phyloP scores from a whole-genome alignment of 768 basidiomycete species.

The Chalciporus pseudorubinellus region DNA sequence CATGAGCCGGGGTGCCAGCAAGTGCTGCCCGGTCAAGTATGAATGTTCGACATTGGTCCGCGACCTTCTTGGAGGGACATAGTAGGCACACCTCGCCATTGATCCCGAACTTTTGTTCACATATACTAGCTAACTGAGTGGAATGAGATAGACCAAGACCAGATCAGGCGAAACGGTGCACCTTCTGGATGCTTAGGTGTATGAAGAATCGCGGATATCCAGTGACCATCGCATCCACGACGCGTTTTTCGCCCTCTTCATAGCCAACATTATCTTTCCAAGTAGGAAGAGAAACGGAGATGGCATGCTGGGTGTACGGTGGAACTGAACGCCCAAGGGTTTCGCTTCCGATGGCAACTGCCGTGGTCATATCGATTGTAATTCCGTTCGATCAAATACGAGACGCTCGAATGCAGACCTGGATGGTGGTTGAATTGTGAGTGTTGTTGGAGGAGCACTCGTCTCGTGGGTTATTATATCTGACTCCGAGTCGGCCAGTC shows the following conservation, averaged over 20 bases:
- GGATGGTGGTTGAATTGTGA: not conserved
- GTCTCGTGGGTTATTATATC: too few relatives aligned
- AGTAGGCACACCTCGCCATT: slow-evolving; percentile 75
- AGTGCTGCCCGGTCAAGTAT: slow-evolving; percentile 50
- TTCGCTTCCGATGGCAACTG: slow-evolving; percentile 8
- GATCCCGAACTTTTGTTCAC: slow-evolving; percentile 73
- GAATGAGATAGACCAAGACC: not conserved
- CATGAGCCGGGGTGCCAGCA: slow-evolving; percentile 42
- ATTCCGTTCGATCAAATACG: not conserved
- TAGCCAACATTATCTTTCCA: slow-evolving; percentile 92
- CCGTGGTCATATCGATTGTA: slow-evolving; percentile 3
- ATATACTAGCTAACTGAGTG: slow-evolving; percentile 70
- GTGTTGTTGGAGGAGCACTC: too few relatives aligned
- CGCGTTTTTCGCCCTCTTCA: slow-evolving; percentile 82
- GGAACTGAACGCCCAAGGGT: slow-evolving; percentile 55
- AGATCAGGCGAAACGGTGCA: slow-evolving; percentile 33
- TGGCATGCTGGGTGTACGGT: slow-evolving; percentile 78
- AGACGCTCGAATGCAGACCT: not conserved
- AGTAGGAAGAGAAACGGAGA: slow-evolving; percentile 91
- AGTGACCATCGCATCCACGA: slow-evolving; percentile 75
- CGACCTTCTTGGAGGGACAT: slow-evolving; percentile 68
- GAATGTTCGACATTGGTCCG: slow-evolving; percentile 75
- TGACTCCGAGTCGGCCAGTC: too few relatives aligned
- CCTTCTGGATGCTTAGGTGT: slow-evolving; percentile 80
- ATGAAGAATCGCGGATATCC: slow-evolving; percentile 97